These are phyloP conservation scores for Corymbia maculata DNA, from an alignment of 345 rosid genomes.

Conservation along the genomic window DNA sequence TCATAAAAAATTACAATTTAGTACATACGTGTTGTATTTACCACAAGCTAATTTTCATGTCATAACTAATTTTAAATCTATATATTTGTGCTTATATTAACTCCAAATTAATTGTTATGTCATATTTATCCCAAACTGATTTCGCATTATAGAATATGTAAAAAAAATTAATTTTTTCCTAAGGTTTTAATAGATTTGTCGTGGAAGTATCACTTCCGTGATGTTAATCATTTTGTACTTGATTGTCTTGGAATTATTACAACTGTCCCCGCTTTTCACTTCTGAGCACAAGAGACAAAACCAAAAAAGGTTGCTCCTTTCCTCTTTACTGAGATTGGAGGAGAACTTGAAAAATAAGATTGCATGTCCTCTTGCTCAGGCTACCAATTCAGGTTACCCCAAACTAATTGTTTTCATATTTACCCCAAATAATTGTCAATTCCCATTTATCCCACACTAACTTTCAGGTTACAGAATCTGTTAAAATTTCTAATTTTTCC, in stretches of 20 bases:
- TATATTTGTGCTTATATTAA: not conserved
- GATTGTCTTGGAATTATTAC: not conserved
- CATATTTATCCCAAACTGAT: not conserved
- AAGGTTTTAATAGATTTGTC: not conserved
- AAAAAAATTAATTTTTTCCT: not conserved
- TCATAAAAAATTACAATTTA: not conserved
- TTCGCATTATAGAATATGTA: fast-evolving
- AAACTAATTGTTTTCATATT: not conserved
- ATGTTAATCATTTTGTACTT: not conserved
- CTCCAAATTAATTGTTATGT: not conserved
- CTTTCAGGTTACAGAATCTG: no score
- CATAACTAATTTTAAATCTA: not conserved
- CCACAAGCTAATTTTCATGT: no score
- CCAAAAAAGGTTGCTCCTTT: not conserved
- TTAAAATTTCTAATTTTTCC: not conserved
- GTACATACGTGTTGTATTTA: not conserved
- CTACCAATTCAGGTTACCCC: not conserved
- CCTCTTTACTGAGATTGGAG: not conserved
- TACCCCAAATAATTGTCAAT: not conserved
- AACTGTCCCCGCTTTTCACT: not conserved
- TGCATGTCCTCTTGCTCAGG: not conserved
- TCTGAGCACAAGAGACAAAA: not conserved
- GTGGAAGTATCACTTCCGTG: not conserved
- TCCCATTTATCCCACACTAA: not conserved
- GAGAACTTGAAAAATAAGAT: not conserved